Conservation (phyloP, 106 monocot genomes). For the Allium cepa region DNA sequence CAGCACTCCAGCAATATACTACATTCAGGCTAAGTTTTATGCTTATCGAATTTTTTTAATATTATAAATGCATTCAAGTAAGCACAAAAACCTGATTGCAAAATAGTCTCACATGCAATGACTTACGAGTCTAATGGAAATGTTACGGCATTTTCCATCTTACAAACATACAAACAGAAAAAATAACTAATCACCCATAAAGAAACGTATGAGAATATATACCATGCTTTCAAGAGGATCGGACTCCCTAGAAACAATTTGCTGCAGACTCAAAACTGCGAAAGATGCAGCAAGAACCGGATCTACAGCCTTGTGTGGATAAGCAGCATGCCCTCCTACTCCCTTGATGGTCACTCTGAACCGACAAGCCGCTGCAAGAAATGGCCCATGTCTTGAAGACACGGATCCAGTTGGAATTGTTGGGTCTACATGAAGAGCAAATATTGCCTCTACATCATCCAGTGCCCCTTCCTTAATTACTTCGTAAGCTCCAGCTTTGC, state of each 20-base stretch:
- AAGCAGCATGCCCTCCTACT: slow-evolving; percentile 38
- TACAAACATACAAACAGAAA: background rate
- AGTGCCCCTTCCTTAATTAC: slow-evolving; percentile 45
- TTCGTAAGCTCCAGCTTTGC: slow-evolving; percentile 44
- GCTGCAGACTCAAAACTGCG: slow-evolving; percentile 29
- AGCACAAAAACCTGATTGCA: no score
- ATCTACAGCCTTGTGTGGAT: slow-evolving; percentile 25
- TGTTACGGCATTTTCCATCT: background rate
- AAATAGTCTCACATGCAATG: no score
- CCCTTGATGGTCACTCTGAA: slow-evolving; percentile 37
- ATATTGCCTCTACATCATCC: slow-evolving; percentile 36
- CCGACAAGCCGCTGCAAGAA: slow-evolving; percentile 40
- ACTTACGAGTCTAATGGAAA: background rate
- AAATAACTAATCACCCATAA: no score
- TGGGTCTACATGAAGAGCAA: slow-evolving; percentile 53
- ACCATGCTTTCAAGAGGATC: slow-evolving; percentile 48
- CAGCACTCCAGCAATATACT: no score
- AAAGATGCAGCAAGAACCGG: slow-evolving; percentile 30
- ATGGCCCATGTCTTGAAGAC: slow-evolving; percentile 40
- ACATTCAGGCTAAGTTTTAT: no score
- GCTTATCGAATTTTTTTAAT: no score
- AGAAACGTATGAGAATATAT: background rate
- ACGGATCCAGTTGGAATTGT: slow-evolving; percentile 23
- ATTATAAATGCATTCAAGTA: no score
- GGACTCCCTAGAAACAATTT: slow-evolving; percentile 35